Base-by-base conservation (phyloP, 257 asterid species). In the Fraxinus quadrangulata region DNA sequence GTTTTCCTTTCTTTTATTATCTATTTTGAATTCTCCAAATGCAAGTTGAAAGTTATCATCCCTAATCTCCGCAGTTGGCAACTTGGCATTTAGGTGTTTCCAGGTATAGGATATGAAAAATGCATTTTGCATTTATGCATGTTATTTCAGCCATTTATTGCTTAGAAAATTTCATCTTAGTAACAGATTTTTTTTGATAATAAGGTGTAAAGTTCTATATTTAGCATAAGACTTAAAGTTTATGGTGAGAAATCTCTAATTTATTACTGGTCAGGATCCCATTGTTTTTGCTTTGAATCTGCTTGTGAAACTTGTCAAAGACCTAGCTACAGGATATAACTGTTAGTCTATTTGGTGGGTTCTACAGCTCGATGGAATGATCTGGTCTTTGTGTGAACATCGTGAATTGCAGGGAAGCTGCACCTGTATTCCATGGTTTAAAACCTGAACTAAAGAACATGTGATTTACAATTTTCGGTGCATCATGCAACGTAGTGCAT, bases 141-240 rank as follows among this genome's bases (percentile, higher is more conserved):
- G 67, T 17, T 77, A 34, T 56, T 66, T 21, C 34, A 4, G 66
- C 66, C 21, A 6, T 56, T 56, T 56, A 56, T n/a, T 56, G 26
- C 37, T 61, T 75, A 56, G 70, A 65, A 56, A 74, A 37, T 75
- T 80, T 10, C 65, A 59, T 66, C 19, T 75, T 30, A 24, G 75
- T 26, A 40, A 66, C 63, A 74, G 56, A 21, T 61, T 42, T 12
- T 12, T 68, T 76, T 51, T 45, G 65, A 33, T 45, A 73, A 61
- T 47, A 73, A 56, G 51, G 54, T 61, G 67, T 30, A 7, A 51
- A 51, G 21, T 74, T 70, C 33, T 67, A 67, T 45, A 31, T 68
- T 80, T 40, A 54, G 19, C 39, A 26, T 56, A 34, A 23, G 56
- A 63, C 72, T 66, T 28, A 26, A 30, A 45, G 21, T 72, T 74